Evolutionary conservation across 345 rosid genomes (phyloP).

Genomic region (Hibiscus mutabilis): DNA sequence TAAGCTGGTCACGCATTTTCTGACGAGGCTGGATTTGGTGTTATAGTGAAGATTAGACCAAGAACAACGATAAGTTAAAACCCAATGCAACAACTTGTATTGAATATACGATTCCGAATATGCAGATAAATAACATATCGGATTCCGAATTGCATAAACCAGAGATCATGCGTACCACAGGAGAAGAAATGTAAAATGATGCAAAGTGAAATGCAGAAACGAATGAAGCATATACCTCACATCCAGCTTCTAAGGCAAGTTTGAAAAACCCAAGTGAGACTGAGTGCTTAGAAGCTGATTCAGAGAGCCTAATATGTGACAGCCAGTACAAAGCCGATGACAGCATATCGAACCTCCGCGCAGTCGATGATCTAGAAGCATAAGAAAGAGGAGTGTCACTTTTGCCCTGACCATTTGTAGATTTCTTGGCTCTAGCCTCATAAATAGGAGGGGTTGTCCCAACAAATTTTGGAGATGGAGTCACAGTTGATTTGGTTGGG

Average conservation of each 20-base stretch:
- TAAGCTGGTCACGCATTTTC: constrained; percentile 65
- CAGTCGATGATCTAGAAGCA: constrained; percentile 36
- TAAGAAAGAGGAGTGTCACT: constrained; percentile 52
- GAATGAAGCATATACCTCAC: constrained; percentile 54
- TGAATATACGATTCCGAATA: background rate
- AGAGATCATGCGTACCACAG: background rate
- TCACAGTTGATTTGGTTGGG: constrained; percentile 44
- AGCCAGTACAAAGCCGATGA: constrained; percentile 70
- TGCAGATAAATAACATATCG: background rate
- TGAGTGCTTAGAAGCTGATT: constrained; percentile 62
- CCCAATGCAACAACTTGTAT: background rate
- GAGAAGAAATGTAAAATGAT: background rate
- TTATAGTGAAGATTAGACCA: background rate
- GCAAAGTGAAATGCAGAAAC: background rate
- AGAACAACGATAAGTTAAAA: background rate
- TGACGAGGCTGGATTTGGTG: constrained; percentile 48
- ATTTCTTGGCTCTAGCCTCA: constrained; percentile 44
- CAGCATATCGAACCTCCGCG: constrained; percentile 40
- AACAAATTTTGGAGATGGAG: constrained; percentile 27
- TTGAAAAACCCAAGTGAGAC: constrained; percentile 83
- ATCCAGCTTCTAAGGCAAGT: constrained; percentile 77
- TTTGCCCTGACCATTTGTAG: constrained; percentile 27
- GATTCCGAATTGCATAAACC: background rate
- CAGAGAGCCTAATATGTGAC: constrained; percentile 66
- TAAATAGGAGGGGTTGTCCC: constrained; percentile 49